Evolutionary conservation across 2,329 filamentous ascomycete species (phyloP), one percentile per base, ranked within the genome.

Genomic region (Sporothrix euskadiensis): DNA sequence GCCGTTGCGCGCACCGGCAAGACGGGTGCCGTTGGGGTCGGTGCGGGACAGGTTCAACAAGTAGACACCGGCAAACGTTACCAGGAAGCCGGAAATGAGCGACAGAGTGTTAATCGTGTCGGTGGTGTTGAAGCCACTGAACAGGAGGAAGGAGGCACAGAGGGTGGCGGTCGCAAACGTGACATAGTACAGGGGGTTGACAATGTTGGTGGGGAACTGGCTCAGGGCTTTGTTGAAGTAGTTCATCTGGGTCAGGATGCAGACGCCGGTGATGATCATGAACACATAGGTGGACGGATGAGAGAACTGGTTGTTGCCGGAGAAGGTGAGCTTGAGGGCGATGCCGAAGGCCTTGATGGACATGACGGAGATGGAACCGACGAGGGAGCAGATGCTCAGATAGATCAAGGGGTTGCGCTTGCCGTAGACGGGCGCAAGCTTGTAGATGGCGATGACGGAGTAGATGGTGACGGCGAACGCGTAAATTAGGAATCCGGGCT

Each of bases 211-310:
- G 41, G 93, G 95, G 83, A 98, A 99, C 79, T 97, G 94, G 82
- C 94, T 97, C 74, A 99, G 85, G 8, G 96, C 96, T 83, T 99
- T 99, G 87, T 99, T 99, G 84, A 99, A 97, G 83, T 99, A 99
- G 83, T 99, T 99, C 96, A 99, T 98, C 86, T 99, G 96, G 9
- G 94, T 98, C 77, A 99, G 82, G 80, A 99, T 98, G 85, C 96
- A 99, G 76, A 98, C 93, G 3, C 88, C 87, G 0, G 94, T 96
- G 76, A 98, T 89, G 77, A 99, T 98, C 83, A 95, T 91, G 81
- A 99, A 99, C 76, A 98, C 94, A 79, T 99, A 99, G 74, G 97
- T 99, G 69, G 94, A 97, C 1, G 97, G 93, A 78, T 97, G 93
- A 5, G 89, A 90, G 82, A 99, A 98, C 82, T 99, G 96, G 83